These are phyloP conservation scores for Boletellus ananas DNA, from an alignment of 768 basidiomycete species.

Conservation along the genomic window DNA sequence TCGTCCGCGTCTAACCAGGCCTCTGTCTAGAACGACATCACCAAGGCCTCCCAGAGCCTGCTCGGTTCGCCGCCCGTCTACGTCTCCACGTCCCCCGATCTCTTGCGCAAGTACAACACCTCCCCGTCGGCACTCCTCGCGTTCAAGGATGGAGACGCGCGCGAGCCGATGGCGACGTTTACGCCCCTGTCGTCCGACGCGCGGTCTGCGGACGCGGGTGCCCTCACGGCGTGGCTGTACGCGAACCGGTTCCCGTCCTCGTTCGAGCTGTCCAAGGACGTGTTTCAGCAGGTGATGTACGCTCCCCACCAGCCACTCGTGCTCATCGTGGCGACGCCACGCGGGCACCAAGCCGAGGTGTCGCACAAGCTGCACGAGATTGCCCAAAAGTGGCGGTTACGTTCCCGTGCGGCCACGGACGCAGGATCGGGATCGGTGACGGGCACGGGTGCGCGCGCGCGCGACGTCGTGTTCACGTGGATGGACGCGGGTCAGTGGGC, in stretches of 20 bases:
- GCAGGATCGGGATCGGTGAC: slow-evolving; percentile 17
- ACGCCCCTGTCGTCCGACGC: neutral
- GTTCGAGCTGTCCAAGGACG: slow-evolving; percentile 70
- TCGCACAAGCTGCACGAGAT: slow-evolving; percentile 47
- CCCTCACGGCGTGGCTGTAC: slow-evolving; percentile 54
- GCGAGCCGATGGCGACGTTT: slow-evolving; percentile 45
- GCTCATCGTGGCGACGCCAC: slow-evolving; percentile 59
- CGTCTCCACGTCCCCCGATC: slow-evolving; percentile 32
- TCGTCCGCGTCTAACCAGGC: neutral
- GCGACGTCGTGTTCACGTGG: slow-evolving; percentile 80
- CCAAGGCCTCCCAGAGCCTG: slow-evolving; percentile 51
- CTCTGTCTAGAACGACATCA: slow-evolving; percentile 45
- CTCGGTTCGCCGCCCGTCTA: slow-evolving; percentile 49
- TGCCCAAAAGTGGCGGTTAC: slow-evolving; percentile 56
- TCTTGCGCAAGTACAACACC: slow-evolving; percentile 35
- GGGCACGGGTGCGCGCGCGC: slow-evolving; percentile 14
- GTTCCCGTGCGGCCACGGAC: neutral
- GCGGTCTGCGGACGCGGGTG: neutral
- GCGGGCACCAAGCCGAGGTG: slow-evolving; percentile 38
- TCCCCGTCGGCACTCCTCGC: slow-evolving; percentile 61
- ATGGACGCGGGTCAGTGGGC: slow-evolving; percentile 85
- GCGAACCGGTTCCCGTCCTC: slow-evolving; percentile 69
- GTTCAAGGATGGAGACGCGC: slow-evolving; percentile 55
- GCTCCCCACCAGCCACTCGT: slow-evolving; percentile 72
- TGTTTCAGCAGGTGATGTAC: slow-evolving; percentile 84